A percentile compares a stretch with the other conserved stretches of the same genome.
Evolutionary conservation across 2,329 filamentous ascomycete species (phyloP).

Genomic region (Scleromitrula shiraiana): DNA sequence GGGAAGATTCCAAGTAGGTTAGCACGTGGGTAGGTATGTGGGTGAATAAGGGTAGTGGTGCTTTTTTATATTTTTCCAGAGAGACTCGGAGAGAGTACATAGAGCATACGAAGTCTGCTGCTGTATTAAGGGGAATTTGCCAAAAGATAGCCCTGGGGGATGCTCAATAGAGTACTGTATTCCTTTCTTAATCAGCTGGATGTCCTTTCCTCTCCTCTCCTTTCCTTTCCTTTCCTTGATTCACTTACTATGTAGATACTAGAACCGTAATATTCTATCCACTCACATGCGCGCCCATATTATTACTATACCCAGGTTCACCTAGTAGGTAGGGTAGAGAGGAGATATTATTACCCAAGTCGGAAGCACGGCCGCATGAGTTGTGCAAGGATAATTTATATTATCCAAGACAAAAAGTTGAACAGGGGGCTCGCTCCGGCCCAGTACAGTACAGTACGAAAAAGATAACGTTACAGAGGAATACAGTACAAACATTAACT

Average conservation of each 20-base stretch:
- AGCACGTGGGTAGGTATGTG: no score
- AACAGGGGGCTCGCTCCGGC: neutral
- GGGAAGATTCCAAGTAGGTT: no score
- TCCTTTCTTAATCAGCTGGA: neutral
- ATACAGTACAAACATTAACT: slow-evolving; percentile 4
- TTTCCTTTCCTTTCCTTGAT: neutral
- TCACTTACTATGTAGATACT: neutral
- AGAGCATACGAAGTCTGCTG: no score
- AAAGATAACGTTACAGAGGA: neutral
- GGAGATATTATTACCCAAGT: slow-evolving; percentile 3
- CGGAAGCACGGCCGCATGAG: slow-evolving; percentile 9
- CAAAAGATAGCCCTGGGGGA: no score
- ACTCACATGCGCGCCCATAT: slow-evolving; percentile 7
- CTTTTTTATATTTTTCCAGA: no score
- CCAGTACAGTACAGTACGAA: neutral
- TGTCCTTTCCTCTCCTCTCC: neutral
- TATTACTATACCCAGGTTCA: no score
- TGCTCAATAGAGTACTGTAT: no score
- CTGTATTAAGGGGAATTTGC: no score
- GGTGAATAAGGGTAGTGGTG: no score
- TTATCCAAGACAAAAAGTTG: neutral
- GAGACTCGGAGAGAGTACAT: no score
- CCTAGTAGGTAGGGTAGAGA: no score
- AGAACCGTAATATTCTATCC: slow-evolving; percentile 3
- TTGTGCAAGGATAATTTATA: slow-evolving; percentile 8